Conservation (phyloP, 352 stramenopile genomes). For the Phytophthora pluvialis region DNA sequence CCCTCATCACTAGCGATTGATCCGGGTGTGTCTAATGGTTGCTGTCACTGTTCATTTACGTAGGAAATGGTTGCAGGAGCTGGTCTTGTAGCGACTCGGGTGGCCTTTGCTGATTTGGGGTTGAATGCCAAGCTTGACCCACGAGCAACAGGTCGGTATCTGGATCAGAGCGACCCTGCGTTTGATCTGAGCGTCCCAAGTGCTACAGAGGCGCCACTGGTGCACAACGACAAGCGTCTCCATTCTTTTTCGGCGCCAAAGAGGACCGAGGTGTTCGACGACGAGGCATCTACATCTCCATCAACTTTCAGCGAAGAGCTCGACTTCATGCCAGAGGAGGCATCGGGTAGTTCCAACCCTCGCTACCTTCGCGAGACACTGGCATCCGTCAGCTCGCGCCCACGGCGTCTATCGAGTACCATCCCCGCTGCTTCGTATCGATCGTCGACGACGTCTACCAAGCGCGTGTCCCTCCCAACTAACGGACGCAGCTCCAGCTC, state of each 20-base stretch:
- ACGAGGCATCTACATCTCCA: conserved; percentile 42
- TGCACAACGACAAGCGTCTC: conserved; percentile 37
- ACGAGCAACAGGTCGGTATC: conserved; percentile 4
- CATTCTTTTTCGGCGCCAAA: conserved; percentile 59
- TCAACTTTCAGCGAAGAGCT: conserved; percentile 48
- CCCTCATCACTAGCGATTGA: not conserved
- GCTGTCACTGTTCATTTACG: not conserved
- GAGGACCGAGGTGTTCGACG: conserved; percentile 32
- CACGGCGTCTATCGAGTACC: conserved; percentile 28
- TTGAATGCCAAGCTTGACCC: conserved; percentile 22
- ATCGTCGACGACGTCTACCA: conserved; percentile 31
- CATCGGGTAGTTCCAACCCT: conserved; percentile 33
- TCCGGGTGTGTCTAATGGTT: conserved; percentile 3
- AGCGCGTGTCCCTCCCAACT: conserved; percentile 33
- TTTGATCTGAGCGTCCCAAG: conserved; percentile 17
- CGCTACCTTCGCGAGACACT: conserved; percentile 62
- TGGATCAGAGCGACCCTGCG: conserved; percentile 18
- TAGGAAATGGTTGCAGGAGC: conserved; percentile 21
- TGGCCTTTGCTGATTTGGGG: conserved; percentile 31
- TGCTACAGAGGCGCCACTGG: conserved; percentile 10
- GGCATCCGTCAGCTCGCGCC: conserved; percentile 59
- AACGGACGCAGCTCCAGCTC: conserved; percentile 28
- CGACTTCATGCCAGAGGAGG: conserved; percentile 41
- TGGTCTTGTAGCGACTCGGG: conserved; percentile 15
- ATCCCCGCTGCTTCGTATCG: conserved; percentile 7